Evolutionary conservation across 2,329 filamentous ascomycete genomes (phyloP).

Genomic region (Fulvia fulva): DNA sequence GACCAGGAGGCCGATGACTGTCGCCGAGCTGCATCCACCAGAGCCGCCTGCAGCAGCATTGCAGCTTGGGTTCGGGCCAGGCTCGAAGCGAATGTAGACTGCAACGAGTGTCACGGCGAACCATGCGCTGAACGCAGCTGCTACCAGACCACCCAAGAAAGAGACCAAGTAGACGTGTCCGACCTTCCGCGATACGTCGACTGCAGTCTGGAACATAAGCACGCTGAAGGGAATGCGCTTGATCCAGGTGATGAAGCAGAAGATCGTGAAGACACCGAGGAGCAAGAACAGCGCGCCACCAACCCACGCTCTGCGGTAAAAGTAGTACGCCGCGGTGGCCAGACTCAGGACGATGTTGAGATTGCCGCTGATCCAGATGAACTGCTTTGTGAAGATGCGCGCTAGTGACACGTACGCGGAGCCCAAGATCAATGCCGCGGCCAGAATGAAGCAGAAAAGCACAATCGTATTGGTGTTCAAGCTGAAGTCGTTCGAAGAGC

Average conservation of each 20-base stretch:
- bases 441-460: constrained; percentile 75
- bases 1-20: constrained; percentile 77
- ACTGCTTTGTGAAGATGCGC: constrained; percentile 63
- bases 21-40: constrained; percentile 64
- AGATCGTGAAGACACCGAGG: constrained; percentile 72
- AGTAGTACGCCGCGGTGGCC: constrained; percentile 83
- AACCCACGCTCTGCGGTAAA: constrained; percentile 70
- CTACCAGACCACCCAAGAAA: constrained; percentile 73
- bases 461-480: constrained; percentile 82
- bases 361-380: constrained; percentile 90
- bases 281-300: constrained; percentile 84
- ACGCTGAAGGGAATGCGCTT: constrained; percentile 85
- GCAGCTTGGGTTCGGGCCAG: constrained; percentile 56
- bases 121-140: constrained; percentile 75
- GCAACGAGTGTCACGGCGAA: constrained; percentile 81
- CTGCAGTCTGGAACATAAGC: constrained; percentile 79
- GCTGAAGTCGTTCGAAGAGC: constrained; percentile 59
- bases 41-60: constrained; percentile 47
- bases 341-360: constrained; percentile 80
- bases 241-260: constrained; percentile 88
- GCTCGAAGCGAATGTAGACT: constrained; percentile 80
- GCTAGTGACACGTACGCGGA: constrained; percentile 66
- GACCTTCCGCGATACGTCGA: constrained; percentile 77
- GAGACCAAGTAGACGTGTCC: constrained; percentile 86
- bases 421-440: constrained; percentile 69